Evolutionary conservation across 2,329 filamentous ascomycete genomes (phyloP).

Genomic region (Colletotrichum gloeosporioides): DNA sequence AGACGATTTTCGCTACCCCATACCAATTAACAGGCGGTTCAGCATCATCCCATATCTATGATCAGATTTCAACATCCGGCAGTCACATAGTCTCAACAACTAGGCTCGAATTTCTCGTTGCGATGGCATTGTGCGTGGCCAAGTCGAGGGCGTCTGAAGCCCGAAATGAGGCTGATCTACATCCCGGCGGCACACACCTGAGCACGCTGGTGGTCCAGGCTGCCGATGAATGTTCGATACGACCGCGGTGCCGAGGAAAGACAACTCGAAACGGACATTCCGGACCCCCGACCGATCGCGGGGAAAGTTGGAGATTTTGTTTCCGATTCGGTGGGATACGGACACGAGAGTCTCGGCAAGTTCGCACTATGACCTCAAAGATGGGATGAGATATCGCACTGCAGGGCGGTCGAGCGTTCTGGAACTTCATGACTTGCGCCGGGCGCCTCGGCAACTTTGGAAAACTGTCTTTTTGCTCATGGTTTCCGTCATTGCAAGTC

Average conservation of each 20-base stretch:
- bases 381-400: not conserved
- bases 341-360: not conserved
- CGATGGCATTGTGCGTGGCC: not conserved
- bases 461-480: not conserved
- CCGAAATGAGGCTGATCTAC: not conserved
- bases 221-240: not conserved
- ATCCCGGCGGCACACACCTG: not conserved
- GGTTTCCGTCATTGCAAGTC: not conserved
- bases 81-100: not conserved
- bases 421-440: not conserved
- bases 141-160: not conserved
- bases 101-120: not conserved
- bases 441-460: too few relatives aligned
- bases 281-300: not conserved
- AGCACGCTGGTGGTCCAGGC: not conserved
- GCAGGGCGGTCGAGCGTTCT: not conserved
- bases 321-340: not conserved
- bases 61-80: rapidly evolving
- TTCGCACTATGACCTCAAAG: not conserved
- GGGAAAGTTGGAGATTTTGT: not conserved
- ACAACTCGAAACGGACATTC: not conserved
- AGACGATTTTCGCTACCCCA: not conserved
- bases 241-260: not conserved
- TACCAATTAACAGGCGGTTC: not conserved
- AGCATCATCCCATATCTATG: not conserved